Evolutionary conservation across 2,329 filamentous ascomycete species (phyloP).

Genomic region (Colletotrichum orchidophilum): DNA sequence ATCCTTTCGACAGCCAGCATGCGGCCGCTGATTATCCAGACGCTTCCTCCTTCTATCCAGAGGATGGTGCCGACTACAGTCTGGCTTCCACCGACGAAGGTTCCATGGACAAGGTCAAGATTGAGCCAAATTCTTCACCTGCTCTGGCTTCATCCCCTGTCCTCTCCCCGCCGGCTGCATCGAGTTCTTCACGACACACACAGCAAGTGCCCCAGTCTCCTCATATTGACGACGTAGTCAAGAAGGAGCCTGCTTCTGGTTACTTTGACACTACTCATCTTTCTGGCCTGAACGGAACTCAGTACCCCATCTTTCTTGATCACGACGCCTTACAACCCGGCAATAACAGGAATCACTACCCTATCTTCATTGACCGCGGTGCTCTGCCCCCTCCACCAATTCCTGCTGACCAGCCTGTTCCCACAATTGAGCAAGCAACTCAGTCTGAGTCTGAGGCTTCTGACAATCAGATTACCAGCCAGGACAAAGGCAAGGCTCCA

Average conservation of each 20-base stretch:
- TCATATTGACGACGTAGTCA: conserved; percentile 27
- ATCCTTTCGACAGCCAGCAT: conserved; percentile 5
- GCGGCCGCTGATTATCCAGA: conserved; percentile 1
- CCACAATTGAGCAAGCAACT: neutral
- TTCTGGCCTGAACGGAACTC: conserved; percentile 12
- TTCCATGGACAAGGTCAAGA: conserved; percentile 1
- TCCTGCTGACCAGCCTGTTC: neutral
- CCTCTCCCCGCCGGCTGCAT: neutral
- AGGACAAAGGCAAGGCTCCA: conserved; percentile 3
- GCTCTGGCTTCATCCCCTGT: conserved; percentile 6
- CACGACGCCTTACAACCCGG: neutral
- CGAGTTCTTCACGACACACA: neutral
- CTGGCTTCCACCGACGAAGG: neutral
- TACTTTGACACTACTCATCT: neutral
- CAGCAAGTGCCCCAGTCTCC: neutral
- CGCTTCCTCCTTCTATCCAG: conserved; percentile 28
- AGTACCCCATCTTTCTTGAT: conserved; percentile 5
- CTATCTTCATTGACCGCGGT: neutral
- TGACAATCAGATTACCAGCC: neutral
- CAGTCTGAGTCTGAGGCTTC: neutral
- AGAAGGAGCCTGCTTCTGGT: neutral
- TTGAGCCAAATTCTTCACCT: conserved; percentile 1
- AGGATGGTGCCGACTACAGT: conserved; percentile 4
- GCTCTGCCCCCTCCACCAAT: neutral
- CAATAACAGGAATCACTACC: conserved; percentile 7